Base-by-base conservation (phyloP, 768 basidiomycete species). In the Cyclocybe aegerita region DNA sequence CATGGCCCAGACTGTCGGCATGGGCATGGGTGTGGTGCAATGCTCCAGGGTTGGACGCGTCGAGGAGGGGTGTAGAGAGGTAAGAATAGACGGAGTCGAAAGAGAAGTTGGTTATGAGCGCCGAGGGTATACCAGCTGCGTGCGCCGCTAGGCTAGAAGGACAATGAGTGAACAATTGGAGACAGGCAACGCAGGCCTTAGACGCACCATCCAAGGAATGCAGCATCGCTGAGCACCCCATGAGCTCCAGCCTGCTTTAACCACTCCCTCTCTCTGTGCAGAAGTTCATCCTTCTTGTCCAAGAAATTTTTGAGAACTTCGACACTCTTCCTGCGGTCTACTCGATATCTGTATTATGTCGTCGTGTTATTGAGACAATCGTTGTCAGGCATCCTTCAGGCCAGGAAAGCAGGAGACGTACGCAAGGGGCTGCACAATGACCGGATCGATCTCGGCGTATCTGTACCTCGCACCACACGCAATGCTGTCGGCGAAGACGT, bases 81-180 rank as follows among this genome's bases (percentile, higher is more conserved):
- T 83, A 90, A 54, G 85, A 87, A 64, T 85, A 92, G 9, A 90
- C 88, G 1, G 88, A 86, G 66, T 92, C 88, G 65, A 91, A 92
- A 0, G 88, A 86, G 63, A 92, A 92, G 69, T 92, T 92, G 39
- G 88, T 89, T 55, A 90, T 77, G 12, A 92, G 70, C 36, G 84
- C 72, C 1, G 85, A 85, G 1, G 88, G 89, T n/a, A 90, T 71
- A 0, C 78, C 75, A 0, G 82, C 78, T 34, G 70, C 62, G 39
- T 82, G 79, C 2, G 87, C 89, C 1, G 88, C 86, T 33, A 85
- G 73, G 58, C 86, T 88, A 53, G n/a, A 29, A 23, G 4, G 31
- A 7, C 15, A 23, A 7, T 16, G 33, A 10, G 38, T 57, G 39
- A 50, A 49, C 17, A 32, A 34, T 37, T 35, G 10, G 30, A 37